Conservation (phyloP, 352 stramenopile genomes). For the Pythium folliculosum region DNA sequence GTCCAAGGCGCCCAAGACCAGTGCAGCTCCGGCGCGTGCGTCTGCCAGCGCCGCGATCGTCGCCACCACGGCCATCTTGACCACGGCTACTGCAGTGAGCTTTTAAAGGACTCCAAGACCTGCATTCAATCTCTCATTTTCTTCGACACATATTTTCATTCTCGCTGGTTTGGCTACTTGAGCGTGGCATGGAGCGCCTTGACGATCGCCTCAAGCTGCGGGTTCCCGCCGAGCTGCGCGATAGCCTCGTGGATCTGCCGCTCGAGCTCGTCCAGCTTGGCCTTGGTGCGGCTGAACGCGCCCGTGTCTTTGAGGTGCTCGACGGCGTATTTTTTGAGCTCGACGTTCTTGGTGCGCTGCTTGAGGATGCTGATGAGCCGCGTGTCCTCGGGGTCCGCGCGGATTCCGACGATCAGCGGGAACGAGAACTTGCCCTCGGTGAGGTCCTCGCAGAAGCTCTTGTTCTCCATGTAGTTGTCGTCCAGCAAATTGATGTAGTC, state of each 20-base stretch:
- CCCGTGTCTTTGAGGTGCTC: conserved; percentile 78
- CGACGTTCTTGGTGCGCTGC: conserved; percentile 93
- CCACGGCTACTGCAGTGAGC: no score
- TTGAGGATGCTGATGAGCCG: conserved; percentile 96
- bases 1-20: no score
- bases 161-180: conserved; percentile 31
- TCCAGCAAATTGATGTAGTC: conserved; percentile 97
- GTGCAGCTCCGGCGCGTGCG: no score
- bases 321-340: conserved; percentile 95
- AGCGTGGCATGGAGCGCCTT: conserved; percentile 51
- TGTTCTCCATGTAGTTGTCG: conserved; percentile 97
- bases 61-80: no score
- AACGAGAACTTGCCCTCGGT: conserved; percentile 98
- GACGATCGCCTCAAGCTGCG: conserved; percentile 59
- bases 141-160: no score
- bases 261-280: conserved; percentile 57
- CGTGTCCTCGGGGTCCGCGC: conserved; percentile 70
- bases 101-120: no score
- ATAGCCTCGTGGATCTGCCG: conserved; percentile 53
- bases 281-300: conserved; percentile 52
- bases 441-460: conserved; percentile 98
- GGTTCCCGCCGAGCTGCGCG: conserved; percentile 54
- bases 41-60: no score
- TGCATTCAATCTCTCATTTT: no score
- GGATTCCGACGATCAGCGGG: conserved; percentile 85